Evolutionary conservation across 208 protist genomes (phyloP).

Genomic region (Acanthamoeba lenticulata): DNA sequence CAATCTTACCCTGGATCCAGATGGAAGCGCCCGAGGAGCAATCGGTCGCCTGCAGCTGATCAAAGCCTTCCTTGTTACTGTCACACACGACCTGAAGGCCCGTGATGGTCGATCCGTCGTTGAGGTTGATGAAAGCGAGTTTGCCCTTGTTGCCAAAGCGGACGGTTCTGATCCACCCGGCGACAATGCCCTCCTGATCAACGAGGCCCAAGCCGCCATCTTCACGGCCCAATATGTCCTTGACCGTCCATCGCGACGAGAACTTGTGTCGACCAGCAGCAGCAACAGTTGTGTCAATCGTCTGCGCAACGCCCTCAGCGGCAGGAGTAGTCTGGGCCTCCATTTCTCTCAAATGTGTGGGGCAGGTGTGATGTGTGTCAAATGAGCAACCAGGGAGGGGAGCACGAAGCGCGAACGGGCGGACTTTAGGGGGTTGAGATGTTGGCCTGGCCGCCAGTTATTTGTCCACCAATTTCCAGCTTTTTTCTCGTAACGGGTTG

Average conservation of each 20-base stretch:
- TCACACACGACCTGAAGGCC: constrained; percentile 80
- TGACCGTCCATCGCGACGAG: neutral
- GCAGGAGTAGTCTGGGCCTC: neutral
- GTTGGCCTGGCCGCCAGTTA: neutral
- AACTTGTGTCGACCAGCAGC: neutral
- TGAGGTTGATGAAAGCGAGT: constrained; percentile 81
- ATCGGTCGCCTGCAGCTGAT: neutral
- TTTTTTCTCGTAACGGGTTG: constrained; percentile 39
- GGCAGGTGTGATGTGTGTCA: neutral
- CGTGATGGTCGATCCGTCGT: constrained; percentile 77
- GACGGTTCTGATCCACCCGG: constrained; percentile 52
- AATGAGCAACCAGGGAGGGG: no score
- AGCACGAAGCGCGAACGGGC: neutral
- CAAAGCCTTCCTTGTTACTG: constrained; percentile 4
- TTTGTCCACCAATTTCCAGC: neutral
- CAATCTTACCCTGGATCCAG: constrained; percentile 62
- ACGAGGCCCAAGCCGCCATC: constrained; percentile 12
- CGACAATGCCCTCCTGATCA: neutral
- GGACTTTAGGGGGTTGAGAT: neutral
- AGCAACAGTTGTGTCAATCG: neutral
- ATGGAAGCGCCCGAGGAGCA: neutral
- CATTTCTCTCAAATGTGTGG: neutral
- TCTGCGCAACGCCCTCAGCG: neutral
- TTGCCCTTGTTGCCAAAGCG: neutral
- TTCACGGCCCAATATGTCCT: constrained; percentile 44